Evolutionary conservation across 1,284 basidiomycete species (phyloP).

Genomic region (Schizophyllum amplum): DNA sequence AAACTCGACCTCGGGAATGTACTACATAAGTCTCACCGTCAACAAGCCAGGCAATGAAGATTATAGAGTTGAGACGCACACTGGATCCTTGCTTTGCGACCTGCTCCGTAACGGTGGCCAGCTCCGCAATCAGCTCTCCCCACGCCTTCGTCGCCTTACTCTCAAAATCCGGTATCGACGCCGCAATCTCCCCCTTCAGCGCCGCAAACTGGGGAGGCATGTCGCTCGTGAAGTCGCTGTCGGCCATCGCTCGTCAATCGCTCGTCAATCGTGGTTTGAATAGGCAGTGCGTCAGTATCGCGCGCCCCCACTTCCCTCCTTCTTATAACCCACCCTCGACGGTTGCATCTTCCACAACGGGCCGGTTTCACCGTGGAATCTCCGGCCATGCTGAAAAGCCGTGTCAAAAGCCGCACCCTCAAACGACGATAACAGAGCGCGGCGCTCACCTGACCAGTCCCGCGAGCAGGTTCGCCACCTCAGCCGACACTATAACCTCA

Average conservation of each 20-base stretch:
- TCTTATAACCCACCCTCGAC: background rate
- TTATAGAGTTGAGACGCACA: slow-evolving; percentile 19
- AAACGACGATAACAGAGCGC: background rate
- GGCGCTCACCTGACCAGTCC: background rate
- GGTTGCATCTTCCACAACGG: background rate
- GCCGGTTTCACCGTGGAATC: background rate
- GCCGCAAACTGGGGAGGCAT: slow-evolving; percentile 52
- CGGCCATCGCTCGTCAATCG: background rate
- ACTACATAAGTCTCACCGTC: slow-evolving; percentile 25
- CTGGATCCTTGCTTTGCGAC: slow-evolving; percentile 34
- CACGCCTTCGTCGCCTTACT: slow-evolving; percentile 31
- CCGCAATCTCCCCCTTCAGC: slow-evolving; percentile 50
- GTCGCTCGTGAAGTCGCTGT: background rate
- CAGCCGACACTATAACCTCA: background rate
- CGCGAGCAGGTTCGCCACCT: background rate
- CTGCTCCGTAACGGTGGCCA: slow-evolving; percentile 36
- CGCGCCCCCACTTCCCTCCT: background rate
- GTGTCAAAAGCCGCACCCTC: background rate
- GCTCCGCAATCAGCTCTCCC: slow-evolving; percentile 43
- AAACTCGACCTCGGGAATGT: slow-evolving; percentile 41
- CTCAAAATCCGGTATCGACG: slow-evolving; percentile 31
- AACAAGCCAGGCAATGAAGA: slow-evolving; percentile 1
- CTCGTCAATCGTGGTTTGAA: no score
- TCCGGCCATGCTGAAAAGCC: background rate
- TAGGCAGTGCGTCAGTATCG: background rate